Evolutionary conservation across 2,329 filamentous ascomycete genomes (phyloP), one percentile per base, ranked within the genome.

Genomic region (Basipetospora sp.): DNA sequence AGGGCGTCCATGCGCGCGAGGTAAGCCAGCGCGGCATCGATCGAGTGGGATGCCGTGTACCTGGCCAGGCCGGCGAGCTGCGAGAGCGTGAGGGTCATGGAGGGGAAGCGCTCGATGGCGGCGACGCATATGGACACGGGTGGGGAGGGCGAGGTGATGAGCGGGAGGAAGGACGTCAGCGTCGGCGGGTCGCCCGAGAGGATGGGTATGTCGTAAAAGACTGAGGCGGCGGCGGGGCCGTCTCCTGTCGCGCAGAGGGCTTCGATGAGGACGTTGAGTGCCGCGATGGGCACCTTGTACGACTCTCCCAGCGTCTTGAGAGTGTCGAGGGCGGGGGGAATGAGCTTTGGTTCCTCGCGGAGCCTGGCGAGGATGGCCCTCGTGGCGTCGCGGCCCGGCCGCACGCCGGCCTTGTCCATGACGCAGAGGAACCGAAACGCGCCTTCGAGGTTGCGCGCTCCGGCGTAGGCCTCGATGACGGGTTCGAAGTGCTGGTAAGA

Each of bases 401-500:
- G 53, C 4, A 78, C 52, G 4, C 75, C 73, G 14, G 75, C 71
- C 42, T 71, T 65, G 16, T 71, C 59, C 79, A 93, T 90, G 51
- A 85, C 77, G 45, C 72, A 73, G 13, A 94, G 63, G 2, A 81
- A 67, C 29, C 72, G 69, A 26, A 94, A 65, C 0, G 81, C 80
- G 18, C 74, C 72, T 17, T 61, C 57, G 6, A 88, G 50, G 44
- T 90, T 74, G 2, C 66, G 63, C 3, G 53, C 50, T 3, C 62
- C 59, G 9, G 74, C 63, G 50, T 92, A 84, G 4, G 80, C 70
- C 41, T 83, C 75, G 5, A 87, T 62, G 19, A 94, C 66, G 19
- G 79, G 69, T 53, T 92, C 85, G 56, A 90, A 93, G 52, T 94
- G 84, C 43, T 80, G 67, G 5, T 69, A 56, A 8, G 67, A 62